These are phyloP conservation scores for Hanseniaspora occidentalis DNA, from an alignment of 805 yeast genomes.

Conservation along the genomic window DNA sequence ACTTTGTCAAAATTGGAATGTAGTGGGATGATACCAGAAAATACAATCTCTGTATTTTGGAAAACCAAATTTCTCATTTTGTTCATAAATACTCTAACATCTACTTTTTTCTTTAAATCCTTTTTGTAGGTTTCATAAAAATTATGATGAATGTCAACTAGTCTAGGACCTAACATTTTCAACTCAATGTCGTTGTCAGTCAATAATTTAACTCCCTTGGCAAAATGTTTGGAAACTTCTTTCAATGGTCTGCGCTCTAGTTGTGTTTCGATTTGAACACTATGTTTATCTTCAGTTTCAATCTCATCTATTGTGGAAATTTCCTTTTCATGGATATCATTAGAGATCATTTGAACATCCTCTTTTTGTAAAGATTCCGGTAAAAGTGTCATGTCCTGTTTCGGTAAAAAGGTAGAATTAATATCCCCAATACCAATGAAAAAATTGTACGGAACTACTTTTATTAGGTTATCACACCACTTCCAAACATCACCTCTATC, in stretches of 20 bases:
- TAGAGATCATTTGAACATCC: slow-evolving; percentile 22
- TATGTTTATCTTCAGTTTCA: slow-evolving; percentile 32
- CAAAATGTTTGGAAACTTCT: slow-evolving; percentile 63
- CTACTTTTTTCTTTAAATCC: slow-evolving; percentile 41
- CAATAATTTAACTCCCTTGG: slow-evolving; percentile 33
- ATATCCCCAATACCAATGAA: slow-evolving; percentile 97
- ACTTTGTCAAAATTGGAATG: slow-evolving; percentile 61
- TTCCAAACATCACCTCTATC: slow-evolving; percentile 99
- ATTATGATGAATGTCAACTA: slow-evolving; percentile 49
- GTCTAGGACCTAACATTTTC: slow-evolving; percentile 43
- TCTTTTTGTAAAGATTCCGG: slow-evolving; percentile 19
- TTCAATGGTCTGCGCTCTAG: slow-evolving; percentile 78
- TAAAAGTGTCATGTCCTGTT: slow-evolving; percentile 3
- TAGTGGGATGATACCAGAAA: slow-evolving; percentile 86
- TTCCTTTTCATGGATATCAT: slow-evolving; percentile 25
- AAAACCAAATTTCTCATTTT: slow-evolving; percentile 59
- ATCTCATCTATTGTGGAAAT: slow-evolving; percentile 28
- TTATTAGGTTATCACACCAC: slow-evolving; percentile 84
- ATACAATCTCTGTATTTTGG: slow-evolving; percentile 53
- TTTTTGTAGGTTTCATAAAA: slow-evolving; percentile 43
- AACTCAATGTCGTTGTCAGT: slow-evolving; percentile 78
- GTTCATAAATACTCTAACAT: slow-evolving; percentile 61
- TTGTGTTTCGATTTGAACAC: slow-evolving; percentile 64
- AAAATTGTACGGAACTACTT: slow-evolving; percentile 91
- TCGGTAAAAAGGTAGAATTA: slow-evolving; percentile 82